Base-by-base conservation (phyloP, 306 rosid genomes). In the Calophaca sinica region DNA sequence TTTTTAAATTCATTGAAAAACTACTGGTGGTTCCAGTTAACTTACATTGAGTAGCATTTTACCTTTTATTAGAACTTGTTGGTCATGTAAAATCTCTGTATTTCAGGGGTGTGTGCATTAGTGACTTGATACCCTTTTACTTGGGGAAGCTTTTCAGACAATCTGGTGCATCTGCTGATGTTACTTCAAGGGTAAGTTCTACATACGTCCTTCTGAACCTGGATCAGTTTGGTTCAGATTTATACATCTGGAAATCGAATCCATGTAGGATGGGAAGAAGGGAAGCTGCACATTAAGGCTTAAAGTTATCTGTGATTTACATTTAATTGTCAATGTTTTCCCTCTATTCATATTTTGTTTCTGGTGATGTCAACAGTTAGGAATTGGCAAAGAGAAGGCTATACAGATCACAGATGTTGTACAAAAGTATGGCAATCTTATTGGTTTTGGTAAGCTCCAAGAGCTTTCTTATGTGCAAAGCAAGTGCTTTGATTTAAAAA, bases 51-150 rank as follows among this genome's bases (percentile, higher is more conserved):
- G 42, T 39, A 50, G 54, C 63, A 14, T 20, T 45, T 35, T 68
- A 9, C 28, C 60, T 53, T 7, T 11, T 61, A 15, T n/a, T 77
- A 36, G 42, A 50, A 6, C 54, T 46, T 73, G 13, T 64, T 46
- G 51, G 52, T 12, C 44, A 62, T 74, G 33, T 67, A 44, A 71
- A 9, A 62, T 41, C 53, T 6, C 45, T 28, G 15, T 33, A 36
- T 73, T 76, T 54, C 81, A 89, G 91, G 93, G 93, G 93, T 58
- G 91, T 89, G 41, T 89, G 93, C 83, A 81, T 89, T 14, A 89
- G 91, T 72, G 93, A 89, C 79, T 38, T 89, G 70, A 81, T 89
- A 73, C 93, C 91, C 7, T 89, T 89, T 83, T 86, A 86, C 79
- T 14, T 89, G 9, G 91, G 93, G 73, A 89, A 73, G 86, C 85